phyloP scores from a whole-genome alignment of 1,139 yeast species.

The Waltiozyma sp. region DNA sequence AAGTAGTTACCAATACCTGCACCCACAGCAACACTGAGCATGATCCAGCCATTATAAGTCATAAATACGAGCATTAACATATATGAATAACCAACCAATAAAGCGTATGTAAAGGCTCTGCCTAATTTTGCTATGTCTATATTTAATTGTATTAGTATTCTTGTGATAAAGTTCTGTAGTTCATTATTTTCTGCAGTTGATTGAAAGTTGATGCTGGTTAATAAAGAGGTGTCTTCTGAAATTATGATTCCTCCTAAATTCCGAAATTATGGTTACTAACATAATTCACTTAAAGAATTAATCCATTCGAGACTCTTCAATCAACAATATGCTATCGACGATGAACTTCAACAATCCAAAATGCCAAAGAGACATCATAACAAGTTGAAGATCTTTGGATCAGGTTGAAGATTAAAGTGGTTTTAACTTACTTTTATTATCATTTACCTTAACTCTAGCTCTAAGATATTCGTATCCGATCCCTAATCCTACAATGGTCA shows the following conservation, averaged over 20 bases:
- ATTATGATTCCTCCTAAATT: background rate
- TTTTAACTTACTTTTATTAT: conserved; percentile 10
- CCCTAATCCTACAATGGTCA: conserved; percentile 38
- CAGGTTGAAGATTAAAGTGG: background rate
- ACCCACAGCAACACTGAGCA: conserved; percentile 62
- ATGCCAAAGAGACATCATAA: background rate
- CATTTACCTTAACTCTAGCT: conserved; percentile 21
- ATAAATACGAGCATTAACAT: conserved; percentile 70
- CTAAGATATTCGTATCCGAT: conserved; percentile 54
- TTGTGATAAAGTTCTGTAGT: background rate
- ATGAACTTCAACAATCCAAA: too few species aligned
- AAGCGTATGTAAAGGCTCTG: conserved; percentile 41
- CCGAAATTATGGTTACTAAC: background rate
- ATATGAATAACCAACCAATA: conserved; percentile 70
- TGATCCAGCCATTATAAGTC: conserved; percentile 80
- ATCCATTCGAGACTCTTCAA: background rate
- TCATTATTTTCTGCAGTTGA: background rate
- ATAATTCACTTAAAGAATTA: background rate
- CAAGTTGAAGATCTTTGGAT: background rate
- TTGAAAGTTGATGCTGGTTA: background rate
- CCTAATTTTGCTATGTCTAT: background rate
- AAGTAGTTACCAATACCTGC: conserved; percentile 54
- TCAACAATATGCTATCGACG: background rate
- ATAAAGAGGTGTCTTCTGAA: background rate
- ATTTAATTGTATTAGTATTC: background rate